A percentile compares a stretch with the other conserved stretches of the same genome.
phyloP scores from a whole-genome alignment of 2,329 filamentous ascomycete species.

The Monosporascus sp. region DNA sequence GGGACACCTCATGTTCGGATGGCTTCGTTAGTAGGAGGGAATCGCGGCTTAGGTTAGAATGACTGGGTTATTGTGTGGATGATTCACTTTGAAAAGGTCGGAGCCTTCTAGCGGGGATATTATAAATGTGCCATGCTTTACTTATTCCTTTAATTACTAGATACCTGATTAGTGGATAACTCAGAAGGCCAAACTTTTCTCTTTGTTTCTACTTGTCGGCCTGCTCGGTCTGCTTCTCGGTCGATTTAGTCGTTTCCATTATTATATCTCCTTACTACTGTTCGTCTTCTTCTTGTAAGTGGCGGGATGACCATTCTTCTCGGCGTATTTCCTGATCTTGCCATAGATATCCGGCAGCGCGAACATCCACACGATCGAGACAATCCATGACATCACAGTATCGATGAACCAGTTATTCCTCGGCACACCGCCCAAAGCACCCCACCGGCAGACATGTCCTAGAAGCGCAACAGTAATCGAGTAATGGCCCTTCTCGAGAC shows the following conservation, averaged over 20 bases:
- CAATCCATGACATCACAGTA: slow-evolving; percentile 48
- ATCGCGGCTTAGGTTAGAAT: no score
- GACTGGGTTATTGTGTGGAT: no score
- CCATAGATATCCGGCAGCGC: slow-evolving; percentile 49
- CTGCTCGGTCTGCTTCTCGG: no score
- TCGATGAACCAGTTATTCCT: slow-evolving; percentile 58
- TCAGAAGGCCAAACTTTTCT: no score
- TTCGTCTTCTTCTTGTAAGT: slow-evolving; percentile 35
- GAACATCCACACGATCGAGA: slow-evolving; percentile 53
- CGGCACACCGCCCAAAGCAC: slow-evolving; percentile 46
- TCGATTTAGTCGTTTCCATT: background rate
- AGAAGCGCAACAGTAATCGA: slow-evolving; percentile 71
- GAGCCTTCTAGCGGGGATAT: no score
- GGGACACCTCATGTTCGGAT: no score
- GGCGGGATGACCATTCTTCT: slow-evolving; percentile 53
- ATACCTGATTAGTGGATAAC: no score
- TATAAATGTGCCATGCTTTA: no score
- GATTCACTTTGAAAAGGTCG: no score
- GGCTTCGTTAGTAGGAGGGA: no score
- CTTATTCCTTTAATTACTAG: no score
- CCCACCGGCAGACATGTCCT: slow-evolving; percentile 65
- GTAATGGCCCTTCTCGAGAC: slow-evolving; percentile 75
- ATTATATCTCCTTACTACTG: slow-evolving; percentile 3
- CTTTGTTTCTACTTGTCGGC: no score
- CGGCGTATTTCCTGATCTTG: slow-evolving; percentile 51